These are phyloP conservation scores for Ilex asprella DNA, from an alignment of 257 asterid species.

Conservation along the genomic window DNA sequence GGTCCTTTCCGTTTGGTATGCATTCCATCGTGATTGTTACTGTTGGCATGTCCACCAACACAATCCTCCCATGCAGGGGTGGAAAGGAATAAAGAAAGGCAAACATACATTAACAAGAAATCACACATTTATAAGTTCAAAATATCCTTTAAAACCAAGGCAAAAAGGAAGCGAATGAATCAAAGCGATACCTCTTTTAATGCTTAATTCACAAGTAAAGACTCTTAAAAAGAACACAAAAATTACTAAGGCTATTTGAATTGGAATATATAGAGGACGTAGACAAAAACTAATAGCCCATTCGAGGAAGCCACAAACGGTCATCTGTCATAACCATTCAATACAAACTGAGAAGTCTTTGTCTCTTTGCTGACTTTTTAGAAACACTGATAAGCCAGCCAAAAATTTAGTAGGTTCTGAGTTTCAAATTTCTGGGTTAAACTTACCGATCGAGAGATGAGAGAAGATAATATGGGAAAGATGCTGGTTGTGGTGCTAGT, in stretches of 20 bases:
- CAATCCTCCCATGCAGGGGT: background rate
- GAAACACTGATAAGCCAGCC: background rate
- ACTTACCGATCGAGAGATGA: slow-evolving; percentile 24
- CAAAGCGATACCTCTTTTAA: slow-evolving; percentile 15
- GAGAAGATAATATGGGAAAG: slow-evolving; percentile 21
- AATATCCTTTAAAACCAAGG: background rate
- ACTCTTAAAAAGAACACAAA: background rate
- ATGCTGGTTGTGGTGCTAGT: slow-evolving; percentile 20
- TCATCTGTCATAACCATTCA: too few species aligned
- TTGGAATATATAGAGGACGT: too few species aligned
- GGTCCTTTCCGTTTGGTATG: too few species aligned
- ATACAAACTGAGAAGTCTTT: too few species aligned
- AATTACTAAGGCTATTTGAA: background rate
- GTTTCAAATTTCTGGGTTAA: too few species aligned
- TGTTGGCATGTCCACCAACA: too few species aligned
- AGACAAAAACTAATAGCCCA: too few species aligned
- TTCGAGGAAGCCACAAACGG: too few species aligned
- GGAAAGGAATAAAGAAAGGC: background rate
- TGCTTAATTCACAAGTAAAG: slow-evolving; percentile 28
- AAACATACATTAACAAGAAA: background rate
- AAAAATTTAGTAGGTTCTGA: slow-evolving; percentile 2
- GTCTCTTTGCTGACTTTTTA: too few species aligned
- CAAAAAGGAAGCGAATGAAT: slow-evolving; percentile 20
- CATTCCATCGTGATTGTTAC: too few species aligned
- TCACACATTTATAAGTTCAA: background rate